Percentiles rank a stretch among this genome's conserved stretches.
Conservation (phyloP, 768 basidiomycete species). For the Botryobasidium botryosum region DNA sequence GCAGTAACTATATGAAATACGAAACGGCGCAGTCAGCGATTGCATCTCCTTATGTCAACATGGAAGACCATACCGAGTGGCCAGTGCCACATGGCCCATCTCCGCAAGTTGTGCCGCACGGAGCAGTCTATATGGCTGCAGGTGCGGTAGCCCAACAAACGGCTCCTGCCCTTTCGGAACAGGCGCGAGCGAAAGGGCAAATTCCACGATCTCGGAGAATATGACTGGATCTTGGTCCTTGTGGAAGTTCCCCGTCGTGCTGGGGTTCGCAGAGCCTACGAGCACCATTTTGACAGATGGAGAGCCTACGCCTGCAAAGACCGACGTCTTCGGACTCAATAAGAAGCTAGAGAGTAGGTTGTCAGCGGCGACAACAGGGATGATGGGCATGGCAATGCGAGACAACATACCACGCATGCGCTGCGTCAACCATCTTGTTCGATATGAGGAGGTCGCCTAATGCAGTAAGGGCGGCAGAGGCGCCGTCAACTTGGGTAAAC, state of each 20-base stretch:
- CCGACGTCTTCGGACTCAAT: conserved; percentile 65
- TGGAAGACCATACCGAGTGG: conserved; percentile 50
- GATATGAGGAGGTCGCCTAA: conserved; percentile 69
- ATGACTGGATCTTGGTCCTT: conserved; percentile 62
- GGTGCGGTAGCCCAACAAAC: conserved; percentile 64
- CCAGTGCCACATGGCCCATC: conserved; percentile 56
- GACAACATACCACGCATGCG: conserved; percentile 69
- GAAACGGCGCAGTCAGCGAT: not conserved
- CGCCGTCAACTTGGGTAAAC: conserved; percentile 52
- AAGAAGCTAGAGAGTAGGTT: conserved; percentile 41
- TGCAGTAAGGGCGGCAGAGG: conserved; percentile 57
- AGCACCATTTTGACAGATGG: conserved; percentile 52
- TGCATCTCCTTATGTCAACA: too few relatives aligned
- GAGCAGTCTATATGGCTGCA: conserved; percentile 77
- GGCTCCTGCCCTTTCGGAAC: conserved; percentile 69
- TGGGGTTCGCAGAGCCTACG: conserved; percentile 51
- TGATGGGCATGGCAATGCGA: not conserved
- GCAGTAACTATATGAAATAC: conserved; percentile 53
- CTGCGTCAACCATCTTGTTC: conserved; percentile 64
- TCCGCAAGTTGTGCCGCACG: conserved; percentile 66
- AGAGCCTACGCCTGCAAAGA: conserved; percentile 51
- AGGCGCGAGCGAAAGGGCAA: conserved; percentile 62
- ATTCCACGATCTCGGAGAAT: conserved; percentile 83
- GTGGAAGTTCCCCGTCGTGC: conserved; percentile 30
- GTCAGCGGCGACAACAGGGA: too few relatives aligned